Conservation (phyloP, 257 asterid species). For the Galeopsis tetrahit region DNA sequence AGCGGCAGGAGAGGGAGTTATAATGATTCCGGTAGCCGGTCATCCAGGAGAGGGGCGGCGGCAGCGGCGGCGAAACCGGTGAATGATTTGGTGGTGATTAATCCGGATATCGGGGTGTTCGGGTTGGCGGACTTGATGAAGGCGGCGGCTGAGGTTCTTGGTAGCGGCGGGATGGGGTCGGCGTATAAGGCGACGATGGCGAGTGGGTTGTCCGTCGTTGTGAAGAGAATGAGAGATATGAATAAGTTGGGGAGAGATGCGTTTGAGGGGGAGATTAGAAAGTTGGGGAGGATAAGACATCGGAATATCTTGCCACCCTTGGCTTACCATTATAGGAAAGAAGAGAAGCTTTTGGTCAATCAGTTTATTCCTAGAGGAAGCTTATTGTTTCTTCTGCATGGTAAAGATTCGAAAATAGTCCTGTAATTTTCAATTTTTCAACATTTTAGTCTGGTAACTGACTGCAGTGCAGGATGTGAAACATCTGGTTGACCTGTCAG, state of each 20-base stretch:
- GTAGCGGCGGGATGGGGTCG: conserved; percentile 84
- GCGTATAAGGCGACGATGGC: conserved; percentile 79
- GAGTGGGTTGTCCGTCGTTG: conserved; percentile 75
- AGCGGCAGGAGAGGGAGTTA: conserved; percentile 40
- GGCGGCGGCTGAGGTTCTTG: conserved; percentile 96
- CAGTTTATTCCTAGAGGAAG: conserved; percentile 80
- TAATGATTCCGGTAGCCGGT: conserved; percentile 22
- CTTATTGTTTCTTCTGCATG: conserved; percentile 71
- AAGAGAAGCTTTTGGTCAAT: conserved; percentile 81
- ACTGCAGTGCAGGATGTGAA: too few species aligned
- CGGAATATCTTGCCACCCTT: conserved; percentile 68
- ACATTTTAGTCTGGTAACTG: too few species aligned
- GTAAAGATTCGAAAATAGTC: conserved; percentile 36
- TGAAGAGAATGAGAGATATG: conserved; percentile 80
- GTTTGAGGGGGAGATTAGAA: conserved; percentile 67
- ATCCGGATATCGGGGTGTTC: conserved; percentile 66
- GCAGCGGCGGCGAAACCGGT: conserved; percentile 22
- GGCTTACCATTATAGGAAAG: conserved; percentile 81
- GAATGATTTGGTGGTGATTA: conserved; percentile 68
- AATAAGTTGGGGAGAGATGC: conserved; percentile 69
- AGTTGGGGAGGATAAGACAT: conserved; percentile 64
- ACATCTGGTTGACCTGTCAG: too few species aligned
- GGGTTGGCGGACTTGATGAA: conserved; percentile 90
- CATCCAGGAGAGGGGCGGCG: conserved; percentile 47
- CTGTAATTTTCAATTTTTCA: too few species aligned